Conservation (phyloP, 441 rosid species). For the Mallotus repandus region DNA sequence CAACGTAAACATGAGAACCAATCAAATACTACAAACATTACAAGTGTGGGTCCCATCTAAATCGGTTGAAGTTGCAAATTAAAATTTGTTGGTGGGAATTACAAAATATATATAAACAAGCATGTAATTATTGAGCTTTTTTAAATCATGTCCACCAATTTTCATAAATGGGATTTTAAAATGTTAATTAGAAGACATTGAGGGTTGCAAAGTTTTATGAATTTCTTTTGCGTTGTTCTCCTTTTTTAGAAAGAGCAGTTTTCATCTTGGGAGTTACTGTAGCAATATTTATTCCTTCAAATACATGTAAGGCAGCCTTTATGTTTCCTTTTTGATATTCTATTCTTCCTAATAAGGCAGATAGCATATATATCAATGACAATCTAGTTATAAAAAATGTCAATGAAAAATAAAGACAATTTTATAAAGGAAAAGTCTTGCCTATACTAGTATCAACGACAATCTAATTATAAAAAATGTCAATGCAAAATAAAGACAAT, state of each 20-base stretch:
- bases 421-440: too few species aligned
- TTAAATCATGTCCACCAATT: too few species aligned
- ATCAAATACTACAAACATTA: too few species aligned
- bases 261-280: slow-evolving; percentile 64
- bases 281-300: slow-evolving; percentile 75
- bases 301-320: slow-evolving; percentile 80
- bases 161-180: too few species aligned
- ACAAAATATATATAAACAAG: too few species aligned
- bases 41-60: too few species aligned
- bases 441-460: too few species aligned
- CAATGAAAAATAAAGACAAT: not conserved
- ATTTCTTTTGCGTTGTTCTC: slow-evolving; percentile 44
- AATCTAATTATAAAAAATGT: not conserved
- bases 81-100: too few species aligned
- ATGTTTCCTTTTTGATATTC: slow-evolving; percentile 83
- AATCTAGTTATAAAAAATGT: not conserved
- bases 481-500: not conserved
- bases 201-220: slow-evolving; percentile 42
- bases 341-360: slow-evolving; percentile 62
- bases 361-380: not conserved
- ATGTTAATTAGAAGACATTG: too few species aligned
- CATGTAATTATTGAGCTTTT: too few species aligned
- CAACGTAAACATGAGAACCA: too few species aligned
- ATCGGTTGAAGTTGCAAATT: too few species aligned
- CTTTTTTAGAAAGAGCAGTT: slow-evolving; percentile 47